Evolutionary conservation across 202 grass and related monocot species (phyloP), one percentile per base, ranked within the genome.

Genomic region (Elaeis oleifera): DNA sequence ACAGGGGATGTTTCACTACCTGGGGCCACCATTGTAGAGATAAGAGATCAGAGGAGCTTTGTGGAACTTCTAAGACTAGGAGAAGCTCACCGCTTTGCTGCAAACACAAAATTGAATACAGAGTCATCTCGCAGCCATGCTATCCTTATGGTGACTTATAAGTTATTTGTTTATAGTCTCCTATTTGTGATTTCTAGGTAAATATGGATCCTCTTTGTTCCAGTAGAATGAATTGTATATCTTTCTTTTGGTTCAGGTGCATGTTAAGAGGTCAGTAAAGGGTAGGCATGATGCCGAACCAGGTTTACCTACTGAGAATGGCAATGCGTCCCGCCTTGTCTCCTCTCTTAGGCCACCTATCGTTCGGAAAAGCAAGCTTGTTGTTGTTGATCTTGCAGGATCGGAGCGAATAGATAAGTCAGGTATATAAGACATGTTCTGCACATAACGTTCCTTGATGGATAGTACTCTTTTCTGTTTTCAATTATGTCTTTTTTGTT

Each of bases 101-200:
- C 95, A 75, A 99, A 99, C 75, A 99, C 95, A 20, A 99, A 95
- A 56, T 67, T 99, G 58, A 99, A 99, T 61, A 99, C 95, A 49
- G 95, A 99, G 53, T 99, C 95, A 71, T 99, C 95, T 59, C 89
- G 95, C 44, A 99, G 95, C 61, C 95, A 99, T 73, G 95, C 95
- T 18, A 84, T 99, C 44, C 85, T 99, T 29, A 95, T 99, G 85
- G 95, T 95, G 89, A 83, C 53, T 29, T 56, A 51, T 63, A 49
- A 36, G 1, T 62, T 63, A 5, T 49, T 31, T 68, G 71, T 57
- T 65, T 81, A 17, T 58, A 69, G 59, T 13, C 26, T 32, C 60
- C 72, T 75, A 16, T 51, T 63, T 17, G 28, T 23, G 60, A 28
- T 70, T 29, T 49, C 27, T 44, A 14, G 2, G 36, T 39, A 44